Base-by-base conservation (phyloP, 2,329 filamentous ascomycete genomes). In the Zymoseptoria passerinii region DNA sequence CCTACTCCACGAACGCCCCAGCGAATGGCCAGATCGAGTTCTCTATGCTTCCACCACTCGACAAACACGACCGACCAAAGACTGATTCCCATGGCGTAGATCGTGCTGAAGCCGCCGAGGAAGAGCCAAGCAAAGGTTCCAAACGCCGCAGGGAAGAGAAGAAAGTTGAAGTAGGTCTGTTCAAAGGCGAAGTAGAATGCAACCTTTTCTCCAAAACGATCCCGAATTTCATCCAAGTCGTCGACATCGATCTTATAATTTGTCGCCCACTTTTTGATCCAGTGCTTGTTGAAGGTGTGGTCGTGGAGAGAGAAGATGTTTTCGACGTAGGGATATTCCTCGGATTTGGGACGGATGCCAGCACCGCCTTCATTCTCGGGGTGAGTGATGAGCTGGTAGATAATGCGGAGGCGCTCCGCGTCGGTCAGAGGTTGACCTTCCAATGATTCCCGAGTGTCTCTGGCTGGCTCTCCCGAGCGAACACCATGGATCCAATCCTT, bases 111-210 rank as follows among this genome's bases (percentile, higher is more conserved):
- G 58, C 87, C 83, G 8, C 90, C 90, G 0, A 96, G 78, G n/a
- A 95, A 77, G 28, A 92, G 73, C 89, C 90, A 96, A 10, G 87
- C 83, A 0, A 82, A 79, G 48, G 89, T 79, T 2, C 92, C 92
- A 66, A 94, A 85, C 4, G 79, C 84, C 0, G 92, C 89, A 0
- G 91, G 91, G 60, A 92, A 87, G n/a, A 89, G 74, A 27, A 96
- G 78, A 70, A 95, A 95, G 59, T 84, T 80, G 70, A 95, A 95
- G 75, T 97, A 97, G 35, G 87, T 87, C 70, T 95, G 89, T 29
- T 95, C 81, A 70, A 97, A 97, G 48, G 92, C 90, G 72, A 96
- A 97, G 77, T 97, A 97, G 73, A 95, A 95, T 40, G 89, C 92
- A 59, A 96, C 88, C 80, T 79, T 80, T 64, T 78, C 77, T 52